Evolutionary conservation across 2,329 filamentous ascomycete genomes (phyloP), one percentile per base, ranked within the genome.

Genomic region (Aureobasidium sp.): DNA sequence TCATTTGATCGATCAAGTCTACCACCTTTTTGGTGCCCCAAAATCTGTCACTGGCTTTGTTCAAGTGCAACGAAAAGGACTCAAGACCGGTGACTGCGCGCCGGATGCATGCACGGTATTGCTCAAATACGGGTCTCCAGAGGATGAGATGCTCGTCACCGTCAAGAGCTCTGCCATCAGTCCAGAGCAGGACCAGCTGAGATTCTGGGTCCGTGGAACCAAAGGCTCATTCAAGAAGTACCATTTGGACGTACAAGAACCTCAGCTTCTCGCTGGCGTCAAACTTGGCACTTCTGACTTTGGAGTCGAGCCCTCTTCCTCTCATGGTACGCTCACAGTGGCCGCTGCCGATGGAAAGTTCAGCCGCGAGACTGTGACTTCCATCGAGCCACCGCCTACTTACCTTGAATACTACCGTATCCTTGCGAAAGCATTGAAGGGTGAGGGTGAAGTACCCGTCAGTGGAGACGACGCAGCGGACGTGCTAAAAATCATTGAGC

Each of bases 141-240:
- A 75, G 15, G 74, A 78, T 44, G 86, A 85, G 6, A 75, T 87
- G 65, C 72, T 90, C 49, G 89, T 85, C 12, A 87, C 87, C 49
- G 84, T 85, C 52, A 88, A 89, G 71, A 87, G 87, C 62, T 84
- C 82, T 45, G 83, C 88, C 25, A 78, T 90, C 55, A 89, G 85
- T 70, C 89, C 92, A 74, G 78, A 78, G 27, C 41, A 58, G 29
- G 78, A 83, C 64, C 89, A 93, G 77, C 78, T 88, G 63, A 79
- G 89, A 42, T 93, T 87, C 78, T 92, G 89, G 89, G 79, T 92
- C 11, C 80, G 89, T 29, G 90, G 90, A 25, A 84, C 84, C 20
- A 85, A 87, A 74, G 90, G 88, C 0, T 88, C 83, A 70, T 93
- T 87, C 75, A 87, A 84, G 77, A 93, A 92, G 79, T 75, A 77